phyloP scores from a whole-genome alignment of 2,329 filamentous ascomycete species.

The Botrytis aclada region DNA sequence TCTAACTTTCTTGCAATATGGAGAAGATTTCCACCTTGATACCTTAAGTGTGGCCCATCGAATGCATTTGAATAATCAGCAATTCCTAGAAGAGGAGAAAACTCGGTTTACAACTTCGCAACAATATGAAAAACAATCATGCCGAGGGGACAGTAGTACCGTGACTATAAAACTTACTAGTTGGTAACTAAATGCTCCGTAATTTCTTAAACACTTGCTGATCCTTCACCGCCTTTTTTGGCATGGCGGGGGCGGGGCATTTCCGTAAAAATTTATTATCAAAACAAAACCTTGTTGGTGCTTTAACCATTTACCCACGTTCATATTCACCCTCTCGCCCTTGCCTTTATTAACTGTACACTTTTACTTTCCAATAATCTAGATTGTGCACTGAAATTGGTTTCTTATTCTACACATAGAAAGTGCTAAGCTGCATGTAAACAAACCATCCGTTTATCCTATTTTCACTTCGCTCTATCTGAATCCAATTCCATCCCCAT shows the following conservation, averaged over 20 bases:
- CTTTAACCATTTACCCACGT: not conserved
- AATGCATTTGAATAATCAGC: not conserved
- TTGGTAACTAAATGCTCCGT: no score
- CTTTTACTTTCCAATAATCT: not conserved
- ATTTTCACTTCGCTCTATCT: not conserved
- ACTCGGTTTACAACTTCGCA: not conserved
- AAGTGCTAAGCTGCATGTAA: not conserved
- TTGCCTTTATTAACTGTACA: not conserved
- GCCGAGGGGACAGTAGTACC: no score
- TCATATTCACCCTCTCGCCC: not conserved
- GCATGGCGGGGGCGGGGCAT: conserved; percentile 11
- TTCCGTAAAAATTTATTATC: not conserved
- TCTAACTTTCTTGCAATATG: not conserved
- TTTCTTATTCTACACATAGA: not conserved
- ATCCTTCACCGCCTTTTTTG: conserved; percentile 8
- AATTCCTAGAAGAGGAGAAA: not conserved
- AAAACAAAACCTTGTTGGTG: not conserved
- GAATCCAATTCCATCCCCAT: not conserved
- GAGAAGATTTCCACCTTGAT: not conserved
- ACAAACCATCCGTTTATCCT: not conserved
- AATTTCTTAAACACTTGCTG: no score
- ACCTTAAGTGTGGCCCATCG: not conserved
- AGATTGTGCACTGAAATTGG: not conserved
- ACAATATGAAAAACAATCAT: not conserved
- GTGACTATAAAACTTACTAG: not conserved